Evolutionary conservation across 345 rosid genomes (phyloP), one percentile per base, ranked within the genome.

Genomic region (Ceriops decandra): DNA sequence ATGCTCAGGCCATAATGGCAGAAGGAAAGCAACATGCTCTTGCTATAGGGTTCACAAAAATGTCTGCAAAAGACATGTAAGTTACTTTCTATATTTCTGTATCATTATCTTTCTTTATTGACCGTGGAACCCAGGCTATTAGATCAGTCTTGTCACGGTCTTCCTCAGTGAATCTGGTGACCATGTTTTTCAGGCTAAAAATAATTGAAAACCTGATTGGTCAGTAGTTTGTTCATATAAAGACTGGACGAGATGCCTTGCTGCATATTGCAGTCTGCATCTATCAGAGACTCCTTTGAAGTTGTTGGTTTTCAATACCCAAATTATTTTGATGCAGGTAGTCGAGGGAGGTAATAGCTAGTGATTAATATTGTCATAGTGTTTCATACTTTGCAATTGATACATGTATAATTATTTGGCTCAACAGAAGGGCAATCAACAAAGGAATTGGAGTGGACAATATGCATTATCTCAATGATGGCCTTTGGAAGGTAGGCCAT

Each of bases 11-110:
- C 31, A 89, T 95, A 71, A 87, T 90, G 91, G 99, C 98, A 66
- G 99, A 92, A 82, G 99, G 99, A 74, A 95, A 95, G 84, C 96
- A 92, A 57, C 96, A 90, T 81, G 95, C 98, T 52, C 92, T 95
- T 62, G 98, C 99, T 9, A 95, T 95, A 38, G 99, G 99, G 76
- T 95, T 86, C 79, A 95, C 99, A 63, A 95, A 92, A 79, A 90
- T 95, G 98, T 84, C 98, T 36, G 98, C 99, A 49, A 95, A 90
- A 61, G 98, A 92, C 82, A 95, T 95, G 99, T 90, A 76, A 84
- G 99, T 84, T 81, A 46, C 28, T 53, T 2, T 60, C 56, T 30
- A 15, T 21, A 52, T 42, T 64, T n/a, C 22, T 24, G 51, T 33
- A 7, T 13, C 24, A 5, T 8, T 11, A 38, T 58, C 61, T 63